Base-by-base conservation (phyloP, 768 basidiomycete genomes). In the Candolleomyces efflorescens region DNA sequence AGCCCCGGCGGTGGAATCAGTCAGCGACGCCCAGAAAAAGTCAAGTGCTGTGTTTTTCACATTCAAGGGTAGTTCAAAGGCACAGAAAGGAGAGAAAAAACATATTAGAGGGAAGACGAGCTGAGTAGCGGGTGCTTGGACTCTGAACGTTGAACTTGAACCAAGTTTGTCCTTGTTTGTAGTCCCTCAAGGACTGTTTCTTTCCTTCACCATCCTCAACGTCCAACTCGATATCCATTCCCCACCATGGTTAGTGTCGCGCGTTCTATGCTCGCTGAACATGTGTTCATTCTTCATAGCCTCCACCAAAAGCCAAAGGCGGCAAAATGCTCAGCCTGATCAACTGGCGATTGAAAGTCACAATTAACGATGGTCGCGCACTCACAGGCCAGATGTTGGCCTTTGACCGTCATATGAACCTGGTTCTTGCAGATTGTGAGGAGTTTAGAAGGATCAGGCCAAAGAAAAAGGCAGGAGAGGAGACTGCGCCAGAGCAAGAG, bases 391-490 rank as follows among this genome's bases (percentile, higher is more conserved):
- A 98, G 77, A 97, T 98, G 92, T 89, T 99, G 71, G 97, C 97
- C 53, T 99, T 98, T 71, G 97, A 99, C 78, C 89, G 92, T 68
- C 97, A 99, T 75, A 99, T 98, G 97, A 99, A 99, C 76, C 81
- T 99, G 65, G 97, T 99, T 46, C 77, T 99, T 55, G 94, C 96
- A 15, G 97, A 98, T 65, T 98, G 95, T 69, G 97, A 99, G 73
- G 97, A 99, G 74, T 99, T 98, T 70, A 78, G 97, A 66, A 86
- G 90, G 62, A 87, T 98, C 43, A 78, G 90, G 62, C 89, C 90
- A 39, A 98, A 98, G 81, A 94, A 94, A 79, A 91, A 96, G 77
- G 69, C 83, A 13, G 91, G 90, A 24, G 87, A 85, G 74, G 91
- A 87, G 69, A 81, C 84, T 3, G 84, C 82, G 6, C 83, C 84